Conservation (phyloP, 2,329 filamentous ascomycete genomes). For the Epicoccum nigrum region DNA sequence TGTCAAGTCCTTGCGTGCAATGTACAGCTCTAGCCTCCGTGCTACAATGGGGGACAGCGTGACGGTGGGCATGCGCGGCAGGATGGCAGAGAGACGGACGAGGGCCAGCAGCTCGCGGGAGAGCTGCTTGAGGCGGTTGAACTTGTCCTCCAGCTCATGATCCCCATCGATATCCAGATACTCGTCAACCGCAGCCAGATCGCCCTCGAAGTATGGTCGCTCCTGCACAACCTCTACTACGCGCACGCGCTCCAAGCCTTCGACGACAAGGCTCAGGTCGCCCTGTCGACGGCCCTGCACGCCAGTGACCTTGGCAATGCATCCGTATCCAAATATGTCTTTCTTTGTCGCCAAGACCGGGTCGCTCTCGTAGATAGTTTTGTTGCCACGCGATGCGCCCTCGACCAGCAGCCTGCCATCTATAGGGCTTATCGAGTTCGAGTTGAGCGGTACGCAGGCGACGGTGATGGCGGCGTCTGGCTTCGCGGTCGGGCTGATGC, state of each 20-base stretch:
- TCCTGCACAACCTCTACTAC: slow-evolving; percentile 78
- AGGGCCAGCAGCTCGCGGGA: slow-evolving; percentile 87
- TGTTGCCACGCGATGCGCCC: slow-evolving; percentile 57
- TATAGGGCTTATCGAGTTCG: slow-evolving; percentile 69
- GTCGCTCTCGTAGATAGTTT: slow-evolving; percentile 56
- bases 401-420: slow-evolving; percentile 79
- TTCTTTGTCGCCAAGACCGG: slow-evolving; percentile 51
- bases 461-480: slow-evolving; percentile 74
- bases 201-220: slow-evolving; percentile 84
- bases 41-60: slow-evolving; percentile 83
- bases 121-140: slow-evolving; percentile 79
- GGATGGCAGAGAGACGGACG: slow-evolving; percentile 81
- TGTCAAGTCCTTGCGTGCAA: slow-evolving; percentile 77
- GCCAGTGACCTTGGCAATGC: slow-evolving; percentile 62
- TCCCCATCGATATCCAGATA: slow-evolving; percentile 55
- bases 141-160: slow-evolving; percentile 69
- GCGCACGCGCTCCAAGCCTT: slow-evolving; percentile 79
- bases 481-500: slow-evolving; percentile 70
- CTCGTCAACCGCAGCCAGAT: slow-evolving; percentile 74
- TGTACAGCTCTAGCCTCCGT: slow-evolving; percentile 84
- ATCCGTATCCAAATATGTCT: slow-evolving; percentile 84
- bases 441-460: slow-evolving; percentile 84
- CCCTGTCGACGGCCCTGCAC: slow-evolving; percentile 55
- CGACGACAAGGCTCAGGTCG: slow-evolving; percentile 82
- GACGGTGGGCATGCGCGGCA: slow-evolving; percentile 70